Percentiles rank a stretch among this genome's conserved stretches.
These are phyloP conservation scores for Chalara sp. DNA, from an alignment of 2,329 filamentous ascomycete genomes.

Conservation along the genomic window DNA sequence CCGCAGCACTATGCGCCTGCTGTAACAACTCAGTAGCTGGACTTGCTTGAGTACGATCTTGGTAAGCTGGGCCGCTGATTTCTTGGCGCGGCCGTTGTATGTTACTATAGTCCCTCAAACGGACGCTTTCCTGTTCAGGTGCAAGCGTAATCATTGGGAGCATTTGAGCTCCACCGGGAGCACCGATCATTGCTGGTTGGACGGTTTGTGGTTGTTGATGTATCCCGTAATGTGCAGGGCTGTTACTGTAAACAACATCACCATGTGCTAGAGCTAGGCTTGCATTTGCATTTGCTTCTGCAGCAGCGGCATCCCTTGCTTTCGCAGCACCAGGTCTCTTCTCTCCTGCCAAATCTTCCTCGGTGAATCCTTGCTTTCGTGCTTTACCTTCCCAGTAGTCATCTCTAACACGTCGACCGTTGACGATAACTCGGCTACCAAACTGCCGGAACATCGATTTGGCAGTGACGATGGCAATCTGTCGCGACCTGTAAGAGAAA, in stretches of 20 bases:
- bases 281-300: constrained; percentile 49
- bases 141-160: constrained; percentile 80
- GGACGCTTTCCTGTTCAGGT: constrained; percentile 69
- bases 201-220: constrained; percentile 61
- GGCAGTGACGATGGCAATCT: constrained; percentile 96
- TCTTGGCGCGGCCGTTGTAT: constrained; percentile 86
- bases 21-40: constrained; percentile 73
- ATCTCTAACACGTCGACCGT: constrained; percentile 85
- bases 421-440: constrained; percentile 85
- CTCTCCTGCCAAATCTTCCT: constrained; percentile 91
- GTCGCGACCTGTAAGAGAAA: constrained; percentile 95
- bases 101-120: constrained; percentile 73
- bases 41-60: constrained; percentile 75
- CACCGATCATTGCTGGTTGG: constrained; percentile 65
- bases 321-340: constrained; percentile 91
- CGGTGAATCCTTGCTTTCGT: constrained; percentile 94
- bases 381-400: constrained; percentile 99
- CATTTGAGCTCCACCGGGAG: constrained; percentile 59
- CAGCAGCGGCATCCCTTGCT: constrained; percentile 67
- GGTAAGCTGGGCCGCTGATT: constrained; percentile 78
- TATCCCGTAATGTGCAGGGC: constrained; percentile 54
- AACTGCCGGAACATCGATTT: constrained; percentile 99
- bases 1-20: constrained; percentile 81
- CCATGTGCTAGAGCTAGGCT: constrained; percentile 59
- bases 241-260: constrained; percentile 83